These are phyloP conservation scores for Theileria annulata DNA, from an alignment of 169 alveolate genomes.

Conservation along the genomic window DNA sequence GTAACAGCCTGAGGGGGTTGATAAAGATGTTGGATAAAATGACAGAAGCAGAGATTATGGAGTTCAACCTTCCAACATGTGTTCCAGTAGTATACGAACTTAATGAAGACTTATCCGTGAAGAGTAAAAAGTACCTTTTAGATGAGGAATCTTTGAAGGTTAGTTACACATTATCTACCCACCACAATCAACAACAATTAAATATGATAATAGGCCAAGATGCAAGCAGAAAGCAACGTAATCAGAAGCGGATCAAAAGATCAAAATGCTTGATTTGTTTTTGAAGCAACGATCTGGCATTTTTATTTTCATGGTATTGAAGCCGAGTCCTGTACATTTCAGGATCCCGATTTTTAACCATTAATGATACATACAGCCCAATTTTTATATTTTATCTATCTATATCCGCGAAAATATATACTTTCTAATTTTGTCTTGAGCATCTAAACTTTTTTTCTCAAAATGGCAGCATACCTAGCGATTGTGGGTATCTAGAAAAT, in stretches of 20 bases:
- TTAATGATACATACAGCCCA: not conserved
- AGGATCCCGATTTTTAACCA: not conserved
- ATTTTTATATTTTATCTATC: too few relatives aligned
- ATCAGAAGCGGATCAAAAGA: not conserved
- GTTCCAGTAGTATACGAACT: slow-evolving; percentile 95
- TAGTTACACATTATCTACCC: not conserved
- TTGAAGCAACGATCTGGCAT: not conserved
- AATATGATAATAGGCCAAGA: slow-evolving; percentile 89
- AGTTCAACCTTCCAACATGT: slow-evolving; percentile 96
- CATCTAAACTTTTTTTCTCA: not conserved
- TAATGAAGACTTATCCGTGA: slow-evolving; percentile 86
- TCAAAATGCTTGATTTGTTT: not conserved
- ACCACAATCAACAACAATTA: slow-evolving; percentile 71
- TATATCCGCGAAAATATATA: not conserved
- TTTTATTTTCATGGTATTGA: not conserved
- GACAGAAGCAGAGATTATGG: slow-evolving; percentile 91
- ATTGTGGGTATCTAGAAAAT: slow-evolving; percentile 8
- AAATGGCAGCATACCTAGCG: slow-evolving; percentile 17
- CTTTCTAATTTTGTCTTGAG: not conserved
- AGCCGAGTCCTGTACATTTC: not conserved
- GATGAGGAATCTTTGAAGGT: slow-evolving; percentile 88
- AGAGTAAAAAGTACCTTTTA: slow-evolving; percentile 88
- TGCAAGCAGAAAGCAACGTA: slow-evolving; percentile 1
- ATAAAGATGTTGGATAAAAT: slow-evolving; percentile 93
- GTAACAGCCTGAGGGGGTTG: slow-evolving; percentile 96